Evolutionary conservation across 768 basidiomycete species (phyloP).

Genomic region (Sarcodon sp.): DNA sequence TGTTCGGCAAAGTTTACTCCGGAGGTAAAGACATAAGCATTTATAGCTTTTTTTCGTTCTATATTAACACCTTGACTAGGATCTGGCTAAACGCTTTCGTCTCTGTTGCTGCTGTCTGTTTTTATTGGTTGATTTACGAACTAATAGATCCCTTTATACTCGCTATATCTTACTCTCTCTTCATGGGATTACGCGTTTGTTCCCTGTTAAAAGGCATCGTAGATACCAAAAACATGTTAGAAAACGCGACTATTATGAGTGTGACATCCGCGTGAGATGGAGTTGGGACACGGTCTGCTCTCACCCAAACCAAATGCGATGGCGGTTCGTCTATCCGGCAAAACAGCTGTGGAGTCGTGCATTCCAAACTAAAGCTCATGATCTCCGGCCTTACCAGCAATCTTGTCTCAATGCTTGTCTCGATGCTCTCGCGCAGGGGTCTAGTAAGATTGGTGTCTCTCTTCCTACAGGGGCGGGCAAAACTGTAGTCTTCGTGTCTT

Average conservation of each 20-base stretch:
- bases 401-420: slow-evolving; percentile 67
- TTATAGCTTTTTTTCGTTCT: not conserved
- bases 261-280: not conserved
- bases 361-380: slow-evolving; percentile 11
- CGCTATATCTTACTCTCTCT: not conserved
- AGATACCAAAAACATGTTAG: not conserved
- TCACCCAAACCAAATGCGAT: not conserved
- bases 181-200: not conserved
- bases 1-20: slow-evolving; percentile 99
- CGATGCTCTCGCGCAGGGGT: slow-evolving; percentile 54
- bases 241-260: not conserved
- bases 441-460: slow-evolving; percentile 69
- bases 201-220: not conserved
- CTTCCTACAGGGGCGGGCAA: slow-evolving; percentile 81
- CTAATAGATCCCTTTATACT: not conserved
- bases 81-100: slow-evolving; percentile 23
- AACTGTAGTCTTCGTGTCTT: slow-evolving; percentile 82
- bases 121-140: not conserved
- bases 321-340: not conserved
- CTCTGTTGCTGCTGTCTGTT: not conserved
- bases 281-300: not conserved
- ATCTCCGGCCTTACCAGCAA: slow-evolving; percentile 82
- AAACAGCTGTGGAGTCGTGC: not conserved
- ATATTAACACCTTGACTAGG: slow-evolving; percentile 11
- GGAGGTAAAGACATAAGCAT: slow-evolving; percentile 47